Percentiles rank a stretch among this genome's conserved stretches.
Evolutionary conservation across 139 green algal species (phyloP).

Genomic region (Edaphochlamys debaryana): DNA sequence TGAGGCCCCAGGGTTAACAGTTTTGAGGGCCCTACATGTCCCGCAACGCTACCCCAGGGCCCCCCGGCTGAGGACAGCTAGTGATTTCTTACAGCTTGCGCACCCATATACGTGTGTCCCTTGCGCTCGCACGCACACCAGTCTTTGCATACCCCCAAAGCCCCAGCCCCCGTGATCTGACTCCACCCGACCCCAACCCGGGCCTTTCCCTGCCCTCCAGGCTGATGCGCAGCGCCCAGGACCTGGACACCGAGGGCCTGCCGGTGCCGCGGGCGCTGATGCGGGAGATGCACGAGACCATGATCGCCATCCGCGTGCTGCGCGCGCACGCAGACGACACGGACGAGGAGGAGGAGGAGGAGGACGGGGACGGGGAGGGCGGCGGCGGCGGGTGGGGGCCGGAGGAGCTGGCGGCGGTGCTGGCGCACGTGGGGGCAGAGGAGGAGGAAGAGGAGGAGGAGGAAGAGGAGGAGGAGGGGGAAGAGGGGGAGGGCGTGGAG

Average conservation of each 20-base stretch:
- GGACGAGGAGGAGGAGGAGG: not conserved
- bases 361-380: not conserved
- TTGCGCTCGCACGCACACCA: not conserved
- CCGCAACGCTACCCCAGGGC: not conserved
- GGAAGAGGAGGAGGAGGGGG: not conserved
- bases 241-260: not conserved
- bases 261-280: not conserved
- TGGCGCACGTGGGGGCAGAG: no score
- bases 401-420: not conserved
- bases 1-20: not conserved
- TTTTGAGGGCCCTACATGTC: not conserved
- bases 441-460: not conserved
- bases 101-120: not conserved
- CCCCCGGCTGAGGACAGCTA: no score
- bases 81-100: not conserved
- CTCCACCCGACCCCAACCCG: not conserved
- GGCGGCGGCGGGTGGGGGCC: not conserved
- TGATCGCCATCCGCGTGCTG: conserved; percentile 14
- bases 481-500: not conserved
- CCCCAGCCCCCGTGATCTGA: not conserved
- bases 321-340: not conserved
- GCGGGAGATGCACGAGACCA: conserved; percentile 13
- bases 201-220: not conserved
- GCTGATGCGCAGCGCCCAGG: not conserved
- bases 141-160: not conserved